phyloP scores from a whole-genome alignment of 768 basidiomycete genomes.

The Tulasnella calospora region DNA sequence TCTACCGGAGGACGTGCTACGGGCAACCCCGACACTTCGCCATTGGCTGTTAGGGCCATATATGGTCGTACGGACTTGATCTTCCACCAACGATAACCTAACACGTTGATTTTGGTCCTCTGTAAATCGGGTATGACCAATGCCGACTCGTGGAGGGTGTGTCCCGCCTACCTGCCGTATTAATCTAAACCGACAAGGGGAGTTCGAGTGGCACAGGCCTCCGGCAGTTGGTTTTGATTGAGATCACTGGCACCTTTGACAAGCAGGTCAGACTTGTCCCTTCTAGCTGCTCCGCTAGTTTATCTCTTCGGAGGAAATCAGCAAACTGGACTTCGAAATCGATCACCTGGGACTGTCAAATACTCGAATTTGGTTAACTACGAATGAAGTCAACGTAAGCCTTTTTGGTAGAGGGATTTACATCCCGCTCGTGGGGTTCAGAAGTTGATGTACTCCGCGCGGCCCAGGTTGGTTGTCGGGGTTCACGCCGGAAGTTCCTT shows the following conservation, averaged over 20 bases:
- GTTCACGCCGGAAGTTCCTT: not conserved
- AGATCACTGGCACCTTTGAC: not conserved
- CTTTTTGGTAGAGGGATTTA: not conserved
- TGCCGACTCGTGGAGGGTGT: not conserved
- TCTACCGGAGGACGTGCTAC: not conserved
- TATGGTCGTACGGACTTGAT: not conserved
- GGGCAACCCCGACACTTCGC: not conserved
- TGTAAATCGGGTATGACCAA: not conserved
- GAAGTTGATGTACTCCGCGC: not conserved
- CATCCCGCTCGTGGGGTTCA: not conserved
- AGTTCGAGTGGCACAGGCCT: not conserved
- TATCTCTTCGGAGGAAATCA: not conserved
- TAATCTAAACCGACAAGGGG: not conserved
- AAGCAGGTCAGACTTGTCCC: not conserved
- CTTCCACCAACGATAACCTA: not conserved
- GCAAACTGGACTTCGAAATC: not conserved
- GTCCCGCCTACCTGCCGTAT: not conserved
- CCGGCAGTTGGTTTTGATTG: not conserved
- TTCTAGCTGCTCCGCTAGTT: not conserved
- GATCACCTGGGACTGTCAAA: not conserved
- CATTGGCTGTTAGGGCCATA: not conserved
- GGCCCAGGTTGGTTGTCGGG: not conserved
- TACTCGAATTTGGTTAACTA: not conserved
- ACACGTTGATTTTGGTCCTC: not conserved
- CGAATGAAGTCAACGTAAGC: no score